phyloP scores from a whole-genome alignment of 768 basidiomycete genomes.

The Lepiota subincarnata region DNA sequence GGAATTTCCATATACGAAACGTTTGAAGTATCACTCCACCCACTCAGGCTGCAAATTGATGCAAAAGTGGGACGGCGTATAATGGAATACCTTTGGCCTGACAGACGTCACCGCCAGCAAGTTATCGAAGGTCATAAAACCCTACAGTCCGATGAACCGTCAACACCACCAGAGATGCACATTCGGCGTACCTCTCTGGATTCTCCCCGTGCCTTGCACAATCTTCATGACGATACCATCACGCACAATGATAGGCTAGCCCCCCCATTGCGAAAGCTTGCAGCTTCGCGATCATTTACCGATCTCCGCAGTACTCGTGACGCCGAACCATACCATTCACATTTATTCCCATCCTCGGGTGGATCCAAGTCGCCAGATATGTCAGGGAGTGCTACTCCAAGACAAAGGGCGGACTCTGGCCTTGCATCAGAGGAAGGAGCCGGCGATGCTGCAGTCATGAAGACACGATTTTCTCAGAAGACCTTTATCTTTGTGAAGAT shows the following conservation, averaged over 20 bases:
- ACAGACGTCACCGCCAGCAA: conserved; percentile 39
- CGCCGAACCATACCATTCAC: conserved; percentile 26
- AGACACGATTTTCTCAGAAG: conserved; percentile 73
- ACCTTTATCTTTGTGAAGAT: conserved; percentile 80
- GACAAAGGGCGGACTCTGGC: neutral
- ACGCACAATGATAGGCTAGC: neutral
- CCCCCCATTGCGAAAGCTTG: conserved; percentile 47
- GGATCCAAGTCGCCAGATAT: neutral
- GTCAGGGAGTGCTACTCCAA: neutral
- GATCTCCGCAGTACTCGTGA: conserved; percentile 52
- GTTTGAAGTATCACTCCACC: conserved; percentile 80
- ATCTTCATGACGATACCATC: conserved; percentile 8
- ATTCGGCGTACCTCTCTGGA: conserved; percentile 44
- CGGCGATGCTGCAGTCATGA: conserved; percentile 76
- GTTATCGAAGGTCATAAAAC: conserved; percentile 11
- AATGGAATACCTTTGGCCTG: conserved; percentile 86
- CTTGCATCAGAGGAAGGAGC: neutral
- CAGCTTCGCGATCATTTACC: conserved; percentile 65
- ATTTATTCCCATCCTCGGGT: neutral
- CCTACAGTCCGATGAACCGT: conserved; percentile 16
- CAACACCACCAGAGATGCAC: conserved; percentile 15
- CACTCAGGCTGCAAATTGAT: conserved; percentile 84
- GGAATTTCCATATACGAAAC: conserved; percentile 87
- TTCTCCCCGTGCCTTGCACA: conserved; percentile 37
- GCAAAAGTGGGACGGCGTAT: conserved; percentile 74